These are phyloP conservation scores for Fusarium sp. DNA, from an alignment of 2,329 filamentous ascomycete species.

Conservation along the genomic window DNA sequence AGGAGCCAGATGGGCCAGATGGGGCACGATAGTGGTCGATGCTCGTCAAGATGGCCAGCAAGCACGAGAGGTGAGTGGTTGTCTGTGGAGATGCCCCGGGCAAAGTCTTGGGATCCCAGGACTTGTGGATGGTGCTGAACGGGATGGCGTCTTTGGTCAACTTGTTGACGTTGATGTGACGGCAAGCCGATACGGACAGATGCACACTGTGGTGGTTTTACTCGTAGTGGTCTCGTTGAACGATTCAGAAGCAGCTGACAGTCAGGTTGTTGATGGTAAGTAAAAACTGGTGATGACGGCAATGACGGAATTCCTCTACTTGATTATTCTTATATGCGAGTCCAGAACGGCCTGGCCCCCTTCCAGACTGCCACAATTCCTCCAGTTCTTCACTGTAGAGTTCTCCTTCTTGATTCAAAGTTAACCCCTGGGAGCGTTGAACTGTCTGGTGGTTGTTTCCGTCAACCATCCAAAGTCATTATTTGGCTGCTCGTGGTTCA, in stretches of 20 bases:
- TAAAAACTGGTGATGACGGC: constrained; percentile 11
- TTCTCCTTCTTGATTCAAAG: not conserved
- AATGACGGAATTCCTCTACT: constrained; percentile 13
- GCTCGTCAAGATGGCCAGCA: constrained; percentile 10
- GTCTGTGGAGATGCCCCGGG: constrained; percentile 30
- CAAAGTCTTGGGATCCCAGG: constrained; percentile 19
- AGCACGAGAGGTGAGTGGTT: constrained; percentile 17
- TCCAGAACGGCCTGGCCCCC: constrained; percentile 12
- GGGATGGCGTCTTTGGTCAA: constrained; percentile 26
- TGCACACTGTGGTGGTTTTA: constrained; percentile 4
- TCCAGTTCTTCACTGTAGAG: not conserved
- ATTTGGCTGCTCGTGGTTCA: constrained; percentile 20
- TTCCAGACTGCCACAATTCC: not conserved
- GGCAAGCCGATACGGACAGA: constrained; percentile 22
- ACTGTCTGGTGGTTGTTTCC: constrained; percentile 2
- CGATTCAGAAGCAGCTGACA: constrained; percentile 36
- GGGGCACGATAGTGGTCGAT: constrained; percentile 8
- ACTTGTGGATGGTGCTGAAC: constrained; percentile 28
- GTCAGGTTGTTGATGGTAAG: constrained; percentile 36
- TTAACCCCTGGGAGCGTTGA: not conserved
- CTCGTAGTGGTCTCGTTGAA: constrained; percentile 15
- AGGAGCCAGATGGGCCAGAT: constrained; percentile 16
- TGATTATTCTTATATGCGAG: constrained; percentile 41
- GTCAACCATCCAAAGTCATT: not conserved
- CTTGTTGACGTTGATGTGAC: constrained; percentile 38